A percentile compares a stretch with the other conserved stretches of the same genome.
Conservation (phyloP, 2,329 filamentous ascomycete species). For the Alternaria triticina region DNA sequence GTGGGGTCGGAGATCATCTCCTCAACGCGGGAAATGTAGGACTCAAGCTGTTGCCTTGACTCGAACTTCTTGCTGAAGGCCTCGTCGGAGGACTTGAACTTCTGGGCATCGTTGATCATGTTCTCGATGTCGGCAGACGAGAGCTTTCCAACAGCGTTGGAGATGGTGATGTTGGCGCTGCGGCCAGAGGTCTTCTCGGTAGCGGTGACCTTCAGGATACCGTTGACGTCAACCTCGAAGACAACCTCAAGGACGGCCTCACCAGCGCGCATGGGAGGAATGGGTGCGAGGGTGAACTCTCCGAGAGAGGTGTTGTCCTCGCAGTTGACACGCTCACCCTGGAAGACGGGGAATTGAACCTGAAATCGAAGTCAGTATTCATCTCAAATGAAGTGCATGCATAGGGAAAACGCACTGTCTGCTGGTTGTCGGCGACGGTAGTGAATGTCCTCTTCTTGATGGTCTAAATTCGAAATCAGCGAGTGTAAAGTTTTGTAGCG, state of each 20-base stretch:
- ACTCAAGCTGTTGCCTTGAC: constrained; percentile 98
- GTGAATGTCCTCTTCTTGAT: constrained; percentile 91
- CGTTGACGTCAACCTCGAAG: constrained; percentile 99
- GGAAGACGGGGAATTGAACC: constrained; percentile 92
- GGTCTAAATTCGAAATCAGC: constrained; percentile 3
- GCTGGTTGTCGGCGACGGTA: constrained; percentile 58
- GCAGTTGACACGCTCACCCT: constrained; percentile 97
- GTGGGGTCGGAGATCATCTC: constrained; percentile 98
- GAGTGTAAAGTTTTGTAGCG: background rate
- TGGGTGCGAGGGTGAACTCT: constrained; percentile 94
- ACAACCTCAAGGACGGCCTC: constrained; percentile 97
- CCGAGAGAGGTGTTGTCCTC: constrained; percentile 97
- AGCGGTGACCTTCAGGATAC: constrained; percentile 98
- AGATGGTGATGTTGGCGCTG: constrained; percentile 99
- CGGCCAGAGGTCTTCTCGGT: constrained; percentile 99
- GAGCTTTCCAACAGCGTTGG: constrained; percentile 99
- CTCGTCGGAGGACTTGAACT: constrained; percentile 98
- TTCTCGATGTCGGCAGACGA: constrained; percentile 93
- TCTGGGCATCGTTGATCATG: constrained; percentile 97
- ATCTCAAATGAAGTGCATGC: too few species aligned
- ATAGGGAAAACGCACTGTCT: too few species aligned
- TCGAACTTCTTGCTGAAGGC: constrained; percentile 99
- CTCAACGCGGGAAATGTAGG: constrained; percentile 97
- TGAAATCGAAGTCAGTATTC: too few species aligned
- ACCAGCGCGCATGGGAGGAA: constrained; percentile 80